A percentile compares a stretch with the other conserved stretches of the same genome.
These are phyloP conservation scores for Diaporthe longicolla DNA, from an alignment of 2,329 filamentous ascomycete species.

Conservation along the genomic window DNA sequence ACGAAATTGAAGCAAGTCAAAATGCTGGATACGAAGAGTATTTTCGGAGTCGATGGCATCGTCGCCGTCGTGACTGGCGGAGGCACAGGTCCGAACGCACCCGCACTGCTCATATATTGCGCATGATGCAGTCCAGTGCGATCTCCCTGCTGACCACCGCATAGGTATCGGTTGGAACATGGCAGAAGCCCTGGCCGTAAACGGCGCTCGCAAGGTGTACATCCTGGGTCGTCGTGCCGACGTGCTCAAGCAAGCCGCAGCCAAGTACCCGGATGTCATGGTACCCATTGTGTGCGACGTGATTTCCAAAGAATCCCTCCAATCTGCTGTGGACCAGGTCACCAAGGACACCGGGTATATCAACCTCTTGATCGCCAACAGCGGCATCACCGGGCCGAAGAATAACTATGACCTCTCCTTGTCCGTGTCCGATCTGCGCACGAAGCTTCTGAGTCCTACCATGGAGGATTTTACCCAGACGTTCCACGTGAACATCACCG, in stretches of 20 bases:
- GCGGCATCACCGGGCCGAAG: constrained; percentile 64
- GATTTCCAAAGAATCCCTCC: constrained; percentile 63
- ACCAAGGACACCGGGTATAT: constrained; percentile 70
- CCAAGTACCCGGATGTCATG: constrained; percentile 47
- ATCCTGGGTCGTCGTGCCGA: constrained; percentile 64
- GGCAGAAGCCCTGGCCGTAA: constrained; percentile 62
- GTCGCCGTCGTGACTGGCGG: constrained; percentile 70
- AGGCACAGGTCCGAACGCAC: constrained; percentile 57
- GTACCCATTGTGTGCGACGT: constrained; percentile 58
- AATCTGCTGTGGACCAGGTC: constrained; percentile 71
- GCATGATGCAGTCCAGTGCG: not conserved
- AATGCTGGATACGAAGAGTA: constrained; percentile 48
- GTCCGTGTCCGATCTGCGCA: constrained; percentile 50
- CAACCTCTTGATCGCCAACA: constrained; percentile 74
- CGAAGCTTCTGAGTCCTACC: constrained; percentile 64
- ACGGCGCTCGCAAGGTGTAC: constrained; percentile 66
- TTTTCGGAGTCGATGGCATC: constrained; percentile 65
- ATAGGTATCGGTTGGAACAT: constrained; percentile 66
- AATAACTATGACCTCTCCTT: constrained; percentile 42
- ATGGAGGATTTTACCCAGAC: constrained; percentile 74
- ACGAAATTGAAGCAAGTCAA: not conserved
- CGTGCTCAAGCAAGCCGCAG: constrained; percentile 58
- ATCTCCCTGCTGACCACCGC: not conserved
- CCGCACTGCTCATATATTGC: not conserved
- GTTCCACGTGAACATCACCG: constrained; percentile 70